Percentiles rank a stretch among this genome's conserved stretches.
Conservation (phyloP, 139 green algal species). For the Chlamydomonas sp. region DNA sequence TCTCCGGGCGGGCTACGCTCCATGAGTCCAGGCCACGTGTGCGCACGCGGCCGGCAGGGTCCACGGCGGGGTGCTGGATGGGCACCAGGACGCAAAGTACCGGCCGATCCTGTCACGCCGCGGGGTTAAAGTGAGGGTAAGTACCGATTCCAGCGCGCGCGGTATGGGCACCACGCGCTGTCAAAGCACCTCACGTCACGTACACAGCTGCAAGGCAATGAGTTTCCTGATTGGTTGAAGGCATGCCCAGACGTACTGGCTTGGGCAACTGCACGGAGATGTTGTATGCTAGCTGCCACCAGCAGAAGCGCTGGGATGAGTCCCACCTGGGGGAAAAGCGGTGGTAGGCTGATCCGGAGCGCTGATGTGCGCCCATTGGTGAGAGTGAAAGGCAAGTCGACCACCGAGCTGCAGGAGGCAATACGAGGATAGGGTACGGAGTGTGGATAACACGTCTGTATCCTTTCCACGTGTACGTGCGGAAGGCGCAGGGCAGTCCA, state of each 20-base stretch:
- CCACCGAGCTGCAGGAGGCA: background rate
- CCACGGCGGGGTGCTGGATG: slow-evolving; percentile 63
- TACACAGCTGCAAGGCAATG: too few relatives aligned
- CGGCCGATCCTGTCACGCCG: slow-evolving; percentile 46
- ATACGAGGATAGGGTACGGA: background rate
- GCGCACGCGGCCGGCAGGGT: slow-evolving; percentile 50
- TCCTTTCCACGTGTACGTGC: background rate
- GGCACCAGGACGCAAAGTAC: slow-evolving; percentile 59
- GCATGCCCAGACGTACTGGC: too few relatives aligned
- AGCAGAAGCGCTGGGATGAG: background rate
- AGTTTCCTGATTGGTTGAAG: too few relatives aligned
- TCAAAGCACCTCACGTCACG: too few relatives aligned
- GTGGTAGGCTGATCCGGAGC: slow-evolving; percentile 53
- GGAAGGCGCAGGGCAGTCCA: background rate
- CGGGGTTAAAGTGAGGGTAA: too few relatives aligned
- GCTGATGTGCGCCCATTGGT: slow-evolving; percentile 23
- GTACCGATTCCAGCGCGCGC: background rate
- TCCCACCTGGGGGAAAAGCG: slow-evolving; percentile 54
- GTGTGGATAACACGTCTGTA: background rate
- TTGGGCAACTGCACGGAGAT: too few relatives aligned
- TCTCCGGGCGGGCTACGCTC: background rate
- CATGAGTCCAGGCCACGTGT: slow-evolving; percentile 28
- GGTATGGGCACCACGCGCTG: too few relatives aligned
- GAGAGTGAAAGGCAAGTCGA: slow-evolving; percentile 21
- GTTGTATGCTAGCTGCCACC: too few relatives aligned